Percentiles rank a stretch among this genome's conserved stretches.
Conservation (phyloP, 805 yeast genomes). For the Crinitomyces ghanaensis region DNA sequence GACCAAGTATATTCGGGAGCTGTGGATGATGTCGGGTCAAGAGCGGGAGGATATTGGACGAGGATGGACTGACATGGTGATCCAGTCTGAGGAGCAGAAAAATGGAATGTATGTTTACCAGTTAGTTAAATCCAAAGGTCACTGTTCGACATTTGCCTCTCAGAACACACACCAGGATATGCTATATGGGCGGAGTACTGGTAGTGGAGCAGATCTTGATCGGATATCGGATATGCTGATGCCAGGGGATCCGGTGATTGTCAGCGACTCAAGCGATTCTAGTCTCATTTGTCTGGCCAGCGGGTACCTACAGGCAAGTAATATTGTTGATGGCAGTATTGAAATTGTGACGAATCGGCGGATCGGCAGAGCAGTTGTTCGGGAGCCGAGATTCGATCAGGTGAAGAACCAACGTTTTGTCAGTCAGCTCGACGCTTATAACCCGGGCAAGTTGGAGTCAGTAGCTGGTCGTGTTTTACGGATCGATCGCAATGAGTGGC, state of each 20-base stretch:
- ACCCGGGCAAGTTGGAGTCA: too few relatives aligned
- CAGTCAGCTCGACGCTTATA: slow-evolving; percentile 23
- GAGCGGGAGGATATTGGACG: slow-evolving; percentile 58
- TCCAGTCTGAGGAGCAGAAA: slow-evolving; percentile 19
- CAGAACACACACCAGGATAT: neutral
- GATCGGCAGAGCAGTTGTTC: slow-evolving; percentile 34
- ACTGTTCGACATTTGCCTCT: too few relatives aligned
- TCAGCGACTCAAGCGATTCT: slow-evolving; percentile 70
- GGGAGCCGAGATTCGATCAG: slow-evolving; percentile 33
- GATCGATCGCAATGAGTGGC: slow-evolving; percentile 71
- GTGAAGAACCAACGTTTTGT: slow-evolving; percentile 38
- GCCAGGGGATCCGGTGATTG: slow-evolving; percentile 50
- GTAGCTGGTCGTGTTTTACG: slow-evolving; percentile 32
- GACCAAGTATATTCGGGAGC: slow-evolving; percentile 41
- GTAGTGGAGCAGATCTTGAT: slow-evolving; percentile 38
- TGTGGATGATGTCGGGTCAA: slow-evolving; percentile 52
- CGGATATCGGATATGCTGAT: too few relatives aligned
- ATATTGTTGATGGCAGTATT: slow-evolving; percentile 33
- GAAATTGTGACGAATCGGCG: slow-evolving; percentile 43
- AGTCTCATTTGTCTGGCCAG: slow-evolving; percentile 67
- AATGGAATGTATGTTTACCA: slow-evolving; percentile 9
- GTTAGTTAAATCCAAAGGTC: slow-evolving; percentile 7
- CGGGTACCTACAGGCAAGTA: slow-evolving; percentile 43
- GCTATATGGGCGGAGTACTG: too few relatives aligned
- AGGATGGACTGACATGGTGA: slow-evolving; percentile 40